Conservation (phyloP, 1,139 yeast genomes). For the Nakaseomyces bracarensis region DNA sequence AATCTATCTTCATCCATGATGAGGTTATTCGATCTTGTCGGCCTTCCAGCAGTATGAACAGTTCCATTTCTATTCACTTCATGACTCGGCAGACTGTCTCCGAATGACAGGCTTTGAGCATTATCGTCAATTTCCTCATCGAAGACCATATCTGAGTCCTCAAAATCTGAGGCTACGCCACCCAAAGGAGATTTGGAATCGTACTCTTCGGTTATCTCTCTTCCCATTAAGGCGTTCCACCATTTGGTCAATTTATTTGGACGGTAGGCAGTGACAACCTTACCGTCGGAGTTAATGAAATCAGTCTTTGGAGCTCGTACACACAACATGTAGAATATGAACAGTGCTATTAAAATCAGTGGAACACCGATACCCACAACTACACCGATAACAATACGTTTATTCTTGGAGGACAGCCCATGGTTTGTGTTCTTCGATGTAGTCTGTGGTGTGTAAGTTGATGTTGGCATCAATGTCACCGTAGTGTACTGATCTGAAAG, state of each 20-base stretch:
- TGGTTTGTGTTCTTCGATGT: conserved; percentile 15
- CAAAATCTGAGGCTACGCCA: conserved; percentile 18
- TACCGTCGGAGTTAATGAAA: conserved; percentile 37
- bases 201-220: conserved; percentile 23
- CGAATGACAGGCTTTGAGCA: conserved; percentile 1
- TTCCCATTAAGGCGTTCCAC: conserved; percentile 27
- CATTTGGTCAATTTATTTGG: conserved; percentile 26
- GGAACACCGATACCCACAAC: conserved; percentile 39
- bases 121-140: conserved; percentile 9
- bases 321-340: conserved; percentile 26
- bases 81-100: conserved; percentile 3
- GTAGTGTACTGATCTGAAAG: conserved; percentile 31
- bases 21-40: conserved; percentile 16
- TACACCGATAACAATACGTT: conserved; percentile 43
- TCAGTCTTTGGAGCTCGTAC: conserved; percentile 29
- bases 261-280: conserved; percentile 32
- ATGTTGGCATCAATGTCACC: conserved; percentile 19
- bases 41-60: neutral
- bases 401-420: conserved; percentile 38
- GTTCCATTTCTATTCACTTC: conserved; percentile 1
- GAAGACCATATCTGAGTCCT: conserved; percentile 6
- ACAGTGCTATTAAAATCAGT: conserved; percentile 18
- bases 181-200: conserved; percentile 28
- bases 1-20: conserved; percentile 24
- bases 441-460: conserved; percentile 16